phyloP scores from a whole-genome alignment of 2,329 filamentous ascomycete species.

The Clonostachys chloroleuca region DNA sequence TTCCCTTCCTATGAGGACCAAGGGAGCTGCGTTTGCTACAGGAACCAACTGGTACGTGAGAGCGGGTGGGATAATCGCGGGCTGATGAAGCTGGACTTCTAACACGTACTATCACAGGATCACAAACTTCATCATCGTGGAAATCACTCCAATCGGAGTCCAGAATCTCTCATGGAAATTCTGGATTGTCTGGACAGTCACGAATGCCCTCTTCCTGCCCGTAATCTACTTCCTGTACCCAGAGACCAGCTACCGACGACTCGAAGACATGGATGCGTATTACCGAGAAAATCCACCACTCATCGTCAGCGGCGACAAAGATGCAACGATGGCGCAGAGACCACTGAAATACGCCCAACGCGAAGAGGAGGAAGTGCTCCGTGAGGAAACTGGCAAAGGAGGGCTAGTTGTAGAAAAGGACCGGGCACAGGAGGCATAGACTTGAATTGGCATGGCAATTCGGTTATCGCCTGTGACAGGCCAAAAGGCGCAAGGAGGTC shows the following conservation, averaged over 20 bases:
- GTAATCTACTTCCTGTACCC: conserved; percentile 44
- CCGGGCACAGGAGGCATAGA: too few relatives aligned
- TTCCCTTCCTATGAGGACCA: conserved; percentile 2
- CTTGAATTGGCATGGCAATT: too few relatives aligned
- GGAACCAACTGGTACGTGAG: conserved; percentile 4
- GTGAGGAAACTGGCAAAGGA: too few relatives aligned
- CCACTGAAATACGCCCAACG: too few relatives aligned
- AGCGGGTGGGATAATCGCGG: background rate
- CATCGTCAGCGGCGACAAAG: too few relatives aligned
- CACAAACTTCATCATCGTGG: conserved; percentile 14
- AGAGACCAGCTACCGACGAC: conserved; percentile 10
- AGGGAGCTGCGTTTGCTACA: conserved; percentile 4
- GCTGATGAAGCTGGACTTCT: background rate
- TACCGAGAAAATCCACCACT: too few relatives aligned
- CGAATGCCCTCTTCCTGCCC: conserved; percentile 39
- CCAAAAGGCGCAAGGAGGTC: too few relatives aligned
- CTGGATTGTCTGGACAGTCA: conserved; percentile 46
- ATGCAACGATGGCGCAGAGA: too few relatives aligned
- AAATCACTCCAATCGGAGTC: conserved; percentile 27
- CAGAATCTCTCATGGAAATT: conserved; percentile 44
- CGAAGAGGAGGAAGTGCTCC: too few relatives aligned
- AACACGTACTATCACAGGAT: conserved; percentile 1
- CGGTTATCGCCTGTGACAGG: too few relatives aligned
- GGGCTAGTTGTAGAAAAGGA: too few relatives aligned
- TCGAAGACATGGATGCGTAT: too few relatives aligned